phyloP scores from a whole-genome alignment of 192 early-diverging fungal species.

The Umbelopsis isabellina region DNA sequence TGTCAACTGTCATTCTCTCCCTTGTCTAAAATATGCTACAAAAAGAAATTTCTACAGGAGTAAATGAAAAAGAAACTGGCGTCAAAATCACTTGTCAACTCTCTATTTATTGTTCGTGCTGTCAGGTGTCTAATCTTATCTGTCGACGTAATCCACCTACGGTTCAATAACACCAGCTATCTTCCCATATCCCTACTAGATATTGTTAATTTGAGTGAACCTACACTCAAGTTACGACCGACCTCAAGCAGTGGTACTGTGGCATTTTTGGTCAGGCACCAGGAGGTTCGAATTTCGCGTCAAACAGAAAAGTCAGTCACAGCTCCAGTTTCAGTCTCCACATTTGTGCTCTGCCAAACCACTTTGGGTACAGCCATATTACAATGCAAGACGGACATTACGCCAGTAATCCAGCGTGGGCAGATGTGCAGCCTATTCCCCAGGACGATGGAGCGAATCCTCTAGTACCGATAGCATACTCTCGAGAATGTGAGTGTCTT shows the following conservation, averaged over 20 bases:
- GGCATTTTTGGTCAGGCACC: no score
- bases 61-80: background rate
- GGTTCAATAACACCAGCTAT: no score
- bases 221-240: no score
- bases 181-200: no score
- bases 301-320: background rate
- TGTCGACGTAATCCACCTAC: background rate
- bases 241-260: no score
- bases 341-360: no score
- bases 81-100: background rate
- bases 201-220: no score
- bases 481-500: slow-evolving; percentile 66
- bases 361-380: background rate
- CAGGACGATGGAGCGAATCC: slow-evolving; percentile 84
- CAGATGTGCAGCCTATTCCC: slow-evolving; percentile 70
- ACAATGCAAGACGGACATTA: background rate
- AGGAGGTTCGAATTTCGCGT: no score
- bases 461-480: slow-evolving; percentile 79
- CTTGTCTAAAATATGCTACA: background rate
- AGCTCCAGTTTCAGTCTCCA: background rate
- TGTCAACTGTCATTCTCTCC: background rate
- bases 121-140: background rate
- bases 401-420: slow-evolving; percentile 49
- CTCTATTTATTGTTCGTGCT: background rate
- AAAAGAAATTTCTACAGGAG: background rate